Evolutionary conservation across 176 grass and related monocot genomes (phyloP).

Genomic region (Carex littledalei): DNA sequence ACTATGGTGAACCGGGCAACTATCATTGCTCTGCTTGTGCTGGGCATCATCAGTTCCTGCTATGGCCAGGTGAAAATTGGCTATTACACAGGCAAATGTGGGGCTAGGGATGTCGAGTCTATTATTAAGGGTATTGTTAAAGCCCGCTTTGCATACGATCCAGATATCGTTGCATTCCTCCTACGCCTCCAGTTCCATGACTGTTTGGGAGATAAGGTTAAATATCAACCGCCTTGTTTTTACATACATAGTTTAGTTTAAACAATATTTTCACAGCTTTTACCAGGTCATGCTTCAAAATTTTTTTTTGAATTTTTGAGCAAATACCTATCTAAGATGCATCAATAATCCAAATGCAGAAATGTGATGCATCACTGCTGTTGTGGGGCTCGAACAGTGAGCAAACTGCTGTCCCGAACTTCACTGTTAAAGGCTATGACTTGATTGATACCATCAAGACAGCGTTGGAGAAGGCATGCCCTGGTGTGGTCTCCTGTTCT

Average conservation of each 20-base stretch:
- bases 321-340: no score
- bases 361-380: no score
- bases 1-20: background rate
- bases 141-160: constrained; percentile 9
- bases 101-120: constrained; percentile 16
- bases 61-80: background rate
- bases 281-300: no score
- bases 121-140: constrained; percentile 13
- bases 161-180: constrained; percentile 9
- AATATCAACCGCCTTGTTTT: background rate
- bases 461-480: no score
- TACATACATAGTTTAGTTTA: no score
- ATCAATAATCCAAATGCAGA: no score
- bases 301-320: background rate
- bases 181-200: constrained; percentile 39
- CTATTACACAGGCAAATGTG: constrained; percentile 31
- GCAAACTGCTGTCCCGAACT: no score
- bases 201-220: constrained; percentile 12
- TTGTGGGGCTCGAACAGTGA: no score
- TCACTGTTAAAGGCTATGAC: no score
- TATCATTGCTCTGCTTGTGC: background rate
- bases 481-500: no score
- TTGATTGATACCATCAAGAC: no score
- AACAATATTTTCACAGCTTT: no score
- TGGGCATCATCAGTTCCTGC: background rate